phyloP scores from a whole-genome alignment of 2,329 filamentous ascomycete genomes.

The Neofusicoccum ribis region DNA sequence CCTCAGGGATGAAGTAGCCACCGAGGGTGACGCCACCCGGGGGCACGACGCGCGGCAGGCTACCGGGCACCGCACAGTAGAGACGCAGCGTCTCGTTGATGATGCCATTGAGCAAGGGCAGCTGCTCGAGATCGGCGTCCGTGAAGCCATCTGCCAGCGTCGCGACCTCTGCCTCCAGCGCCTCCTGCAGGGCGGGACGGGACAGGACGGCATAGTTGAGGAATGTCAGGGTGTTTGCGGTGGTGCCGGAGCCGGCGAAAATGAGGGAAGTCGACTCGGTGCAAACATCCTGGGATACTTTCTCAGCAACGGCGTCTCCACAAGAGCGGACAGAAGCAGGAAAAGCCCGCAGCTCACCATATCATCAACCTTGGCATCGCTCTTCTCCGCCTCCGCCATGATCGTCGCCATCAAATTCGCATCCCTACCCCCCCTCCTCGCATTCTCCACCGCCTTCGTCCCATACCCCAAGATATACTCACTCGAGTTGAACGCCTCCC shows the following conservation, averaged over 20 bases:
- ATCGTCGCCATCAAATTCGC: slow-evolving; percentile 31
- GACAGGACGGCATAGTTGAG: neutral
- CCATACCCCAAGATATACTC: slow-evolving; percentile 26
- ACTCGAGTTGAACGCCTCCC: slow-evolving; percentile 26
- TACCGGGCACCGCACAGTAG: slow-evolving; percentile 37
- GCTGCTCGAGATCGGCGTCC: slow-evolving; percentile 29
- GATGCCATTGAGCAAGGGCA: slow-evolving; percentile 37
- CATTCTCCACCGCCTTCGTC: slow-evolving; percentile 24
- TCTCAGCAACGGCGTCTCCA: too few relatives aligned
- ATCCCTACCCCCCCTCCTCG: neutral
- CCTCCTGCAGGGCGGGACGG: slow-evolving; percentile 25
- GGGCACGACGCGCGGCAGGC: slow-evolving; percentile 38
- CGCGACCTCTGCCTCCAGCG: slow-evolving; percentile 29
- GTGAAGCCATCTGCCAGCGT: slow-evolving; percentile 24
- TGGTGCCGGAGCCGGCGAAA: slow-evolving; percentile 6
- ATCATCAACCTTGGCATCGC: neutral
- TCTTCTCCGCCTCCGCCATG: slow-evolving; percentile 24
- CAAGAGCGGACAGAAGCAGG: too few relatives aligned
- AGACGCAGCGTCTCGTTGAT: slow-evolving; percentile 43
- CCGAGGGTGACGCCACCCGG: slow-evolving; percentile 33
- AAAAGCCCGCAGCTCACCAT: neutral
- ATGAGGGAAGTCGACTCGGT: neutral
- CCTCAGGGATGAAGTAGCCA: slow-evolving; percentile 38
- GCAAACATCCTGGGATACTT: neutral
- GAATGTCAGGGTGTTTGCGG: neutral